Evolutionary conservation across 352 stramenopile species (phyloP), one percentile per base, ranked within the genome.

Genomic region (Phytophthora meadii): DNA sequence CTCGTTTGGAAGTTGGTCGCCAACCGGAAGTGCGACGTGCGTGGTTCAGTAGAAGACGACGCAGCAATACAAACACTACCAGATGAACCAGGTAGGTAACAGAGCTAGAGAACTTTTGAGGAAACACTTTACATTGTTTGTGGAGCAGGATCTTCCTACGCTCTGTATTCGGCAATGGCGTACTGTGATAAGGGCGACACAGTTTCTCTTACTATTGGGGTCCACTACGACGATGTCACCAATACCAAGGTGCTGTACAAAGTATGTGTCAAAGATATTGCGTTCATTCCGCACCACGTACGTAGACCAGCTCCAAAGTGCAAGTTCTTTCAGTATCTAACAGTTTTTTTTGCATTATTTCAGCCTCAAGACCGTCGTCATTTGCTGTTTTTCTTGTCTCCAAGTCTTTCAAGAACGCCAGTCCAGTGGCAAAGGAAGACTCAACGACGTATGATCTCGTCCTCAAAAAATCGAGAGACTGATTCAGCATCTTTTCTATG

Each of bases 1-100:
- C 32, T 67, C 19, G 15, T 50, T 11, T 76, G 68, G 68, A 69
- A 61, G 27, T 12, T 76, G 11, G 8, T 72, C 2, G 52, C 74
- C 14, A 41, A 30, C 15, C 65, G 70, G 10, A 65, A 65, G 8
- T 74, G 64, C 41, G 60, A 68, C 10, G 48, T 59, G 0, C 49
- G 37, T 15, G 69, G 50, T 15, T 49, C 25, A 17, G 14, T 66
- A 1, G 52, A 69, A n/a, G 52, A 72, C 7, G 48, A 57, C 37
- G 68, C 52, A 15, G 10, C 25, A 36, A 45, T 9, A 28, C 39
- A 24, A 25, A 68, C 57, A 7, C 22, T 37, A 8, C 36, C 17
- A 17, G 19, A 55, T 36, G 27, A 62, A 53, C 25, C 53, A 51
- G 39, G 48, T 58, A 28, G 45, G 17, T 32, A 34, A 34, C 7